These are phyloP conservation scores for Leccinum brunneo-olivaceum DNA, from an alignment of 1,284 basidiomycete genomes.

Conservation along the genomic window DNA sequence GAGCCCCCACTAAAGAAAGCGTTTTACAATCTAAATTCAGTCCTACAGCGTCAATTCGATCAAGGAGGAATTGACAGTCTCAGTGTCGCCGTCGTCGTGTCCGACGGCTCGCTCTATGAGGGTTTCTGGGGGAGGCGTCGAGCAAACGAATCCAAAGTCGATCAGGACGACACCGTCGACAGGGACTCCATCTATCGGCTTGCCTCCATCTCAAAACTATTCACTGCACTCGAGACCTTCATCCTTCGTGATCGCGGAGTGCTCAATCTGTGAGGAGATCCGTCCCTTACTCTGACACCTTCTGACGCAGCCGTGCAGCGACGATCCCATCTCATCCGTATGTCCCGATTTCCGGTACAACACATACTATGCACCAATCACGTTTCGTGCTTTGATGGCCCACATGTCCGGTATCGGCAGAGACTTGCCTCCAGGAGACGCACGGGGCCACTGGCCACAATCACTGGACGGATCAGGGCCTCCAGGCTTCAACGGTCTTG, in stretches of 20 bases:
- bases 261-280: slow-evolving; percentile 34
- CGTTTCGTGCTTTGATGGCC: slow-evolving; percentile 39
- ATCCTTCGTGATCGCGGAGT: slow-evolving; percentile 39
- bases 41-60: slow-evolving; percentile 12
- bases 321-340: slow-evolving; percentile 20
- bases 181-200: slow-evolving; percentile 42
- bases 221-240: slow-evolving; percentile 39
- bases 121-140: slow-evolving; percentile 26
- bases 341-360: slow-evolving; percentile 20
- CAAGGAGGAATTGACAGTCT: slow-evolving; percentile 21
- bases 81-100: slow-evolving; percentile 25
- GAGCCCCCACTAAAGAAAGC: slow-evolving; percentile 12
- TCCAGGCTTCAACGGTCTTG: slow-evolving; percentile 24
- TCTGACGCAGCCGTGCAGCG: slow-evolving; percentile 7
- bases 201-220: slow-evolving; percentile 45
- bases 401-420: slow-evolving; percentile 44
- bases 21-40: slow-evolving; percentile 8
- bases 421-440: slow-evolving; percentile 38
- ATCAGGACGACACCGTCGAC: slow-evolving; percentile 19
- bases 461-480: slow-evolving; percentile 24
- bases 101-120: slow-evolving; percentile 25
- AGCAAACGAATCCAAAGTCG: slow-evolving; percentile 37
- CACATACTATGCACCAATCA: slow-evolving; percentile 31
- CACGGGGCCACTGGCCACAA: slow-evolving; percentile 35
- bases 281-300: not conserved